Conservation (phyloP, 1,139 yeast genomes). For the Martiniozyma asiatica region DNA sequence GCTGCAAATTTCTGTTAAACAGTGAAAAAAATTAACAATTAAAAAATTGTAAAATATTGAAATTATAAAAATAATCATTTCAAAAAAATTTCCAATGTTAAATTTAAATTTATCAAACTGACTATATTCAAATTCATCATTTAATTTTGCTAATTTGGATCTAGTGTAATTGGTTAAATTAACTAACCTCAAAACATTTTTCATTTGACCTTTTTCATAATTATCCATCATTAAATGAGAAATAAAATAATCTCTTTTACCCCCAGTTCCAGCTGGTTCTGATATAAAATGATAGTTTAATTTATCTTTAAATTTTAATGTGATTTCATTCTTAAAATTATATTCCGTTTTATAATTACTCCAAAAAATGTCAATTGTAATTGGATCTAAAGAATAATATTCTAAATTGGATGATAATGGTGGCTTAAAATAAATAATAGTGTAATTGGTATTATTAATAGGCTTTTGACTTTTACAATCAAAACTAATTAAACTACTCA, state of each 20-base stretch:
- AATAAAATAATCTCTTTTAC: background rate
- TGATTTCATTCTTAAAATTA: constrained; percentile 7
- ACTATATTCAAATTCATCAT: too few relatives aligned
- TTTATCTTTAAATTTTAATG: constrained; percentile 20
- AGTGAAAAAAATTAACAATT: constrained; percentile 7
- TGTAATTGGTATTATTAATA: constrained; percentile 10
- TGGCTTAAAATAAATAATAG: constrained; percentile 50
- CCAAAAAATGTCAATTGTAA: constrained; percentile 37
- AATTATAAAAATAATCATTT: constrained; percentile 2
- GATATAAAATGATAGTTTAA: constrained; percentile 19
- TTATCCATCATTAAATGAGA: constrained; percentile 4
- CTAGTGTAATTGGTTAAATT: constrained; percentile 20
- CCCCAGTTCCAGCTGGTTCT: background rate
- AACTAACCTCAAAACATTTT: constrained; percentile 18
- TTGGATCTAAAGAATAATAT: constrained; percentile 67
- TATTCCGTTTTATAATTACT: constrained; percentile 17
- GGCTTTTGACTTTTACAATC: constrained; percentile 11
- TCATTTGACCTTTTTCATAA: too few relatives aligned
- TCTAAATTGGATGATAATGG: constrained; percentile 70
- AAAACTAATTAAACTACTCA: constrained; percentile 10
- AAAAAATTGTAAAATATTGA: constrained; percentile 7
- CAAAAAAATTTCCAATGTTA: background rate
- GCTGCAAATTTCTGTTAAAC: constrained; percentile 6
- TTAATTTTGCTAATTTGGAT: constrained; percentile 10
- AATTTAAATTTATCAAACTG: constrained; percentile 2